Conservation (phyloP, 805 yeast genomes). For the Lipomyces yamanashiensis region DNA sequence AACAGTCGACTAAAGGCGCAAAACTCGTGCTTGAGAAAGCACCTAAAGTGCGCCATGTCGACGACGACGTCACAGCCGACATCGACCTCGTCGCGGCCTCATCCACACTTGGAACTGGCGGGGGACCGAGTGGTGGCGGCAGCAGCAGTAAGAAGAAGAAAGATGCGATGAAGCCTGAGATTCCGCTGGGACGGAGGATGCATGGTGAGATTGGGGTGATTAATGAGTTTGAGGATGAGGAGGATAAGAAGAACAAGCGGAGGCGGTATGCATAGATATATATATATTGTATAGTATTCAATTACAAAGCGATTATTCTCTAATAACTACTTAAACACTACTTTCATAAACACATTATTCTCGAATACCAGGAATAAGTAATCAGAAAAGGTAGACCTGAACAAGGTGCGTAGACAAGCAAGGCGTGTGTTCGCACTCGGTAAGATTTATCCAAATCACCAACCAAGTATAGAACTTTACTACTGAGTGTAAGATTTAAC, state of each 20-base stretch:
- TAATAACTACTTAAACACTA: too few species aligned
- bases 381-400: neutral
- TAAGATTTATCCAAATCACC: too few species aligned
- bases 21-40: constrained; percentile 39
- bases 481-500: too few species aligned
- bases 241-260: constrained; percentile 13
- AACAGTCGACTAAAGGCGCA: constrained; percentile 42
- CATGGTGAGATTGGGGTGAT: constrained; percentile 28
- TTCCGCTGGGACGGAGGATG: constrained; percentile 34
- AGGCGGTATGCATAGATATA: constrained; percentile 2
- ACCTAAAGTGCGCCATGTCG: constrained; percentile 43
- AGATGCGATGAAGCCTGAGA: constrained; percentile 35
- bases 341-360: too few species aligned
- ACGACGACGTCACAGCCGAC: constrained; percentile 42
- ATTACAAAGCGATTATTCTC: neutral
- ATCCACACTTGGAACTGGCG: constrained; percentile 17
- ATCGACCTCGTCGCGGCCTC: constrained; percentile 42
- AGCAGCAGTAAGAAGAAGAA: constrained; percentile 12
- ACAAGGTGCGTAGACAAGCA: neutral
- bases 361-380: neutral
- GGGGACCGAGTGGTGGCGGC: constrained; percentile 12
- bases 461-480: too few species aligned
- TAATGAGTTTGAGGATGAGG: constrained; percentile 19
- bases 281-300: neutral
- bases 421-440: too few species aligned